Evolutionary conservation across 2,329 filamentous ascomycete species (phyloP).

Genomic region (Penicillium decumbens): DNA sequence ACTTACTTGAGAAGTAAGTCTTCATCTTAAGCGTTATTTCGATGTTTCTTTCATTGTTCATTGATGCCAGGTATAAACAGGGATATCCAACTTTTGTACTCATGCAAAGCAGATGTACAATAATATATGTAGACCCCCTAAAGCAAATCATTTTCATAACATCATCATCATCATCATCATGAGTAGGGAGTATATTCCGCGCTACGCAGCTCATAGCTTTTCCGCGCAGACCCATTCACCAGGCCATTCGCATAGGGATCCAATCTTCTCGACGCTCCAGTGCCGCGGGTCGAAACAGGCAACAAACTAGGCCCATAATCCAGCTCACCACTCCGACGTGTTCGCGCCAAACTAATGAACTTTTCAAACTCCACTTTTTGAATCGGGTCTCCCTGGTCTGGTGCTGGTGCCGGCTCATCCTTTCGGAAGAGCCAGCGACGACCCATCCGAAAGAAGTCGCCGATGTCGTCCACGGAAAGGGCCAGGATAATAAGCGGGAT

Average conservation of each 20-base stretch:
- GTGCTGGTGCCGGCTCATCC: not conserved
- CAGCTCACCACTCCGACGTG: constrained; percentile 24
- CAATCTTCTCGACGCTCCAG: constrained; percentile 8
- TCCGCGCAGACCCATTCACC: constrained; percentile 7
- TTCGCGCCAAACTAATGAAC: constrained; percentile 22
- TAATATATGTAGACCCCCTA: not conserved
- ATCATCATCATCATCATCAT: constrained; percentile 3
- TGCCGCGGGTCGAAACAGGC: constrained; percentile 26
- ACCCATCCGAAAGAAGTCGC: constrained; percentile 27
- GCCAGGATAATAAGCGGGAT: constrained; percentile 49
- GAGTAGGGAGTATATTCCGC: constrained; percentile 14
- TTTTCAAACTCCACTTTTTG: constrained; percentile 26
- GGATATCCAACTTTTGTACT: constrained; percentile 9
- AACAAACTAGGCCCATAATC: constrained; percentile 25
- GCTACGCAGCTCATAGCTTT: constrained; percentile 18
- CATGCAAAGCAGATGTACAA: not conserved
- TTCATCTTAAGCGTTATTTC: not conserved
- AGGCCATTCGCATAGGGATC: constrained; percentile 12
- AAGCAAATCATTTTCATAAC: constrained; percentile 11
- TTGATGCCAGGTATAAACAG: not conserved
- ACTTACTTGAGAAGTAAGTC: no score
- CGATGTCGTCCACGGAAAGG: constrained; percentile 44
- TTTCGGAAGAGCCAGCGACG: constrained; percentile 24
- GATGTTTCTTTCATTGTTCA: not conserved
- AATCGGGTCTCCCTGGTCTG: constrained; percentile 4